Base-by-base conservation (phyloP, 768 basidiomycete genomes). In the Tylopilus balloui region DNA sequence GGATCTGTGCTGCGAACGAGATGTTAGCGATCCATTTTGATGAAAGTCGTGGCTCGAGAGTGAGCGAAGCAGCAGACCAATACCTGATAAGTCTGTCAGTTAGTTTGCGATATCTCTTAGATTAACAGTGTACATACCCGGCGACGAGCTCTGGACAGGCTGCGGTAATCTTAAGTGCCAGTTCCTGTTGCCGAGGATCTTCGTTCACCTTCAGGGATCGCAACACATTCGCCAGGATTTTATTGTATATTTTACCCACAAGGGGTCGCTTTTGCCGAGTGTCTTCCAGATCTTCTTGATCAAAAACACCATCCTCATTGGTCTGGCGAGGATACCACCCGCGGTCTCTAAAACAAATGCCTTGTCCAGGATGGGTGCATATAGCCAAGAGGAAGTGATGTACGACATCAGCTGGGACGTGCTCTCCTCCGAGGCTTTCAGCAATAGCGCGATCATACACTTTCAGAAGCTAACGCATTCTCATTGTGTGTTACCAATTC, bases 1-100 rank as follows among this genome's bases (percentile, higher is more conserved):
- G 75, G 45, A 97, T 77, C 8, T 76, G 75, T 3, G 86, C 89
- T 34, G 90, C 80, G 61, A 93, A 87, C 5, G 89, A 74, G 55
- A 96, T 83, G 50, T 92, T 95, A 0, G 86, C 80, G 27, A 97
- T 83, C 93, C 95, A 98, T 61, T 85, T 86, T 0, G 88, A 88
- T 0, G 89, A 88, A 6, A 93, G 77, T 3, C 92, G 82, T 0
- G 92, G 91, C 58, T 95, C 92, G 5, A 94, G 74, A 0, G 88
- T 86, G 28, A 91, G 68, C 3, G 77, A 76, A 4, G 78, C 81
- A 2, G 74, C 74, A 13, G 81, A 63, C 86, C 88, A 91, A 59
- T 85, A 92, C 14, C 87, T 89, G 54, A 21, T 11, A n/a, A 25
- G 29, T n/a, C 25, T 9, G 41, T 53, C 47, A 68, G 44, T 51